Evolutionary conservation across 176 grass and related monocot species (phyloP), one percentile per base, ranked within the genome.

Genomic region (Calamus simplicifolius): DNA sequence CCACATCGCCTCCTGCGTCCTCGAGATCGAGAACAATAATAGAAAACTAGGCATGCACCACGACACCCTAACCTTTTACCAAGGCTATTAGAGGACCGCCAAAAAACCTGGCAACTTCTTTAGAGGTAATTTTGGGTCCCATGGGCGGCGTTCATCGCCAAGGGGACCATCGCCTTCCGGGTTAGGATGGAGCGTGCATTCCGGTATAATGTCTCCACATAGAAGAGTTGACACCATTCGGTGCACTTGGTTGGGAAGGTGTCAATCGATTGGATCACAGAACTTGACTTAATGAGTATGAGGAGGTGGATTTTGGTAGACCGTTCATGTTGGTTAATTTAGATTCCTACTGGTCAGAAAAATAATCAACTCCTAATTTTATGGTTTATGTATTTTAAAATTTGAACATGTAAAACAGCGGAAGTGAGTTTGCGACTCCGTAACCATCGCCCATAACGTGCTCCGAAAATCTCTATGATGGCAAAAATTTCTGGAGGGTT

Each of bases 41-140:
- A 48, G 25, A 51, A 14, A 56, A 4, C 52, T 57, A 51, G 66
- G 66, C 13, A 3, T 69, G 18, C 38, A 56, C 7, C 51, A 69
- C 66, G 66, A 69, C 27, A 2, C 28, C 28, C 26, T 69, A 28
- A 16, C 52, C 18, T 69, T 69, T 29, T 69, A 69, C 30, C 66
- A 69, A 53, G 66, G 66, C 52, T 29, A 57, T 19, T 4, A 27
- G 13, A 69, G 26, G 66, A 69, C 66, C 18, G 53, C 66, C 18
- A 3, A 13, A 29, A 69, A 69, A 28, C 5, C 1, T 1, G 66
- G 66, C 29, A 25, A 19, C 19, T 6, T 21, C 31, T 12, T 18
- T 18, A 30, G 31, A 3, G n/a, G n/a, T n/a, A 1, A 18, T 29
- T 4, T n/a, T 48, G 54, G 29, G 4, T 4, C 29, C 28, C 29